Conservation (phyloP, 306 rosid species). For the Medicago lupulina region DNA sequence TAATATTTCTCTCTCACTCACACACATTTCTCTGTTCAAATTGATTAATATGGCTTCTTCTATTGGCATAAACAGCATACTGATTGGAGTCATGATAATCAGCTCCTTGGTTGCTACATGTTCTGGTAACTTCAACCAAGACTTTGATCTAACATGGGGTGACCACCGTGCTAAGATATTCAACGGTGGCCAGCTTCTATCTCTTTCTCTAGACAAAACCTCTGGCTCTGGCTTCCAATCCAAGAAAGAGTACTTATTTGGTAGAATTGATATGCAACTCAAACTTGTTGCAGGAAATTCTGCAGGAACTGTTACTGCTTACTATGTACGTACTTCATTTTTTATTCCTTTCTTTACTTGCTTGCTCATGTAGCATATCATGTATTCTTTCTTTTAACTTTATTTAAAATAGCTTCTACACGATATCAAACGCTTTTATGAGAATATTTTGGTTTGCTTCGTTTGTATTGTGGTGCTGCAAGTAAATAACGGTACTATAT, state of each 20-base stretch:
- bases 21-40: background rate
- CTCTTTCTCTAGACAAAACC: conserved; percentile 67
- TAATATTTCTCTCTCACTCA: background rate
- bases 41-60: conserved; percentile 48
- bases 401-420: background rate
- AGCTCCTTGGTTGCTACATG: conserved; percentile 47
- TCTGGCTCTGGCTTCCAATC: conserved; percentile 94
- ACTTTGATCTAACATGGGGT: conserved; percentile 85
- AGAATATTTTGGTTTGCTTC: conserved; percentile 1
- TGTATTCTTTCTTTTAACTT: background rate
- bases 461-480: too few relatives aligned
- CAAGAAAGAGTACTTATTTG: conserved; percentile 67
- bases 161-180: conserved; percentile 71
- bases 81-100: conserved; percentile 43
- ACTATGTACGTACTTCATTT: conserved; percentile 55
- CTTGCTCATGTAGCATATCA: background rate
- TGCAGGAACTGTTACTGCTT: conserved; percentile 89
- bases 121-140: conserved; percentile 64
- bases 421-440: background rate
- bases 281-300: conserved; percentile 92
- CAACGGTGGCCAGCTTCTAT: conserved; percentile 67
- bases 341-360: conserved; percentile 14
- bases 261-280: conserved; percentile 89
- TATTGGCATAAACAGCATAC: conserved; percentile 16
- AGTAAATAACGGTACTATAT: too few relatives aligned